Conservation (phyloP, 2,329 filamentous ascomycete genomes). For the Keithomyces neogunnii region DNA sequence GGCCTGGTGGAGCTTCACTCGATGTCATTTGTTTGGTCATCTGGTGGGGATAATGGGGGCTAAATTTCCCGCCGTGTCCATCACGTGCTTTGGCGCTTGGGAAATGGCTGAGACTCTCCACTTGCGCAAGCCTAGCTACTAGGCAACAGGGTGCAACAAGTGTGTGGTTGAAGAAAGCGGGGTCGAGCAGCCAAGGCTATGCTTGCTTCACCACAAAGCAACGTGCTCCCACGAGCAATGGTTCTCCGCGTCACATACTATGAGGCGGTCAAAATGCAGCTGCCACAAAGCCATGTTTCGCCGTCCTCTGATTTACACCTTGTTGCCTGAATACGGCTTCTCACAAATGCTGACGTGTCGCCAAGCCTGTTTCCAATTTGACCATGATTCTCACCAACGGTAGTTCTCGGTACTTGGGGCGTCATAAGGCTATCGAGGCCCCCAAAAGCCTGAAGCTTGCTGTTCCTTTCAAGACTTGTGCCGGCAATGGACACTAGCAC, state of each 20-base stretch:
- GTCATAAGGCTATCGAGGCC: slow-evolving; percentile 3
- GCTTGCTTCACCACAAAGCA: no score
- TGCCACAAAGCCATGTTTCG: no score
- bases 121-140: background rate
- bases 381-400: background rate
- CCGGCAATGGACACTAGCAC: background rate
- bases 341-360: no score
- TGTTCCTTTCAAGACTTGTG: no score
- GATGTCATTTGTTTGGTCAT: background rate
- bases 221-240: no score
- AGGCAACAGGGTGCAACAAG: no score
- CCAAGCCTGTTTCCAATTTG: background rate
- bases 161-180: no score
- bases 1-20: background rate
- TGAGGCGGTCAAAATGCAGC: no score
- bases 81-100: background rate
- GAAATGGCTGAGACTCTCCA: background rate
- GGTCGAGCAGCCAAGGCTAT: no score
- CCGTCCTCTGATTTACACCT: no score
- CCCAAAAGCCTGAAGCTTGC: background rate
- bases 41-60: background rate
- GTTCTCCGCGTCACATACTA: no score
- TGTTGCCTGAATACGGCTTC: no score
- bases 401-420: slow-evolving; percentile 1
- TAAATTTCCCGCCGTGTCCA: background rate